These are phyloP conservation scores for Blepharisma japonicum DNA, from an alignment of 73 alveolate species.

Conservation along the genomic window DNA sequence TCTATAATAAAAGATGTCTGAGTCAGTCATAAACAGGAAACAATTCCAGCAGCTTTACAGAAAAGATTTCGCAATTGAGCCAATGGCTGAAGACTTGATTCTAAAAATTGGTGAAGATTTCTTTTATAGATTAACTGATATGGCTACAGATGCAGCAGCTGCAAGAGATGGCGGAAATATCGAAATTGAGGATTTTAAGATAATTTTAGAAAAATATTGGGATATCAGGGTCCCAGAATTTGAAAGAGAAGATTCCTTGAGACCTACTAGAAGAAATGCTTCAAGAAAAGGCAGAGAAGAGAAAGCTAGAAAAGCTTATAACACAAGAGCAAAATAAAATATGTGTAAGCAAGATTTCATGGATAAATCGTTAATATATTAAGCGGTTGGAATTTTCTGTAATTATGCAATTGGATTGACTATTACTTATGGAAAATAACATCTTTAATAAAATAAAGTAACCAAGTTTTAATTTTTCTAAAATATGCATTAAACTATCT, in stretches of 20 bases:
- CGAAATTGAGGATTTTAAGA: constrained; percentile 17
- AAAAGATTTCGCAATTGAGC: not conserved
- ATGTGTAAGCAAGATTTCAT: not conserved
- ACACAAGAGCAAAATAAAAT: constrained; percentile 17
- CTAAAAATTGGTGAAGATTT: constrained; percentile 26
- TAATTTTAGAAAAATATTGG: constrained; percentile 23
- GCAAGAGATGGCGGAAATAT: not conserved
- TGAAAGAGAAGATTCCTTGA: constrained; percentile 12
- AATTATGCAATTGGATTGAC: no score
- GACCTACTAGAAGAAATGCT: constrained; percentile 18
- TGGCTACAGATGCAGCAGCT: constrained; percentile 12
- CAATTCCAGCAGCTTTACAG: constrained; percentile 3
- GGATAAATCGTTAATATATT: no score
- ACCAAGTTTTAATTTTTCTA: no score
- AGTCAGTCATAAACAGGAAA: not conserved
- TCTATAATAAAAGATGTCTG: constrained; percentile 10
- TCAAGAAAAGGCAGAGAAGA: constrained; percentile 6
- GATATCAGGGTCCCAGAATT: constrained; percentile 14
- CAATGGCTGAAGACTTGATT: constrained; percentile 23
- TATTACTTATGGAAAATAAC: no score
- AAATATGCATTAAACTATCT: no score
- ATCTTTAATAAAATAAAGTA: no score
- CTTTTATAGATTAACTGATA: not conserved
- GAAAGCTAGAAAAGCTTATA: not conserved
- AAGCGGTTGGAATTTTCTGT: no score